Percentiles rank a stretch among this genome's conserved stretches.
Conservation (phyloP, 805 yeast species). For the Clavispora carvajalis region DNA sequence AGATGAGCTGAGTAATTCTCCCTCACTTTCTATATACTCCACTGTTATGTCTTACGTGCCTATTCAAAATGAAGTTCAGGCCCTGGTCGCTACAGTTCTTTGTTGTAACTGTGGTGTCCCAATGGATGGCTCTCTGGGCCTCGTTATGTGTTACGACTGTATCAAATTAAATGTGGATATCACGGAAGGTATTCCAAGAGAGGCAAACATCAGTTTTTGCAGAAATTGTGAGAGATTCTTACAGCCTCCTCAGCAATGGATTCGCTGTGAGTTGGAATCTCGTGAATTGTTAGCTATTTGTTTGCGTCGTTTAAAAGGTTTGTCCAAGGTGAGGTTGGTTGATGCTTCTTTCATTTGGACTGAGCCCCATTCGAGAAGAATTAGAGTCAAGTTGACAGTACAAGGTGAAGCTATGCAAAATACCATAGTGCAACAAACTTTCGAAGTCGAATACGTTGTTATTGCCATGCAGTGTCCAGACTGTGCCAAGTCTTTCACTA, state of each 20-base stretch:
- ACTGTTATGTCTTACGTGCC: slow-evolving; percentile 16
- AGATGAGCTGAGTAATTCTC: slow-evolving; percentile 5
- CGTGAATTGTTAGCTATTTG: slow-evolving; percentile 90
- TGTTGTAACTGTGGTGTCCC: slow-evolving; percentile 99
- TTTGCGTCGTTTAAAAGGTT: slow-evolving; percentile 80
- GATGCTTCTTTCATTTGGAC: slow-evolving; percentile 98
- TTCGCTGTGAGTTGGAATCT: slow-evolving; percentile 83
- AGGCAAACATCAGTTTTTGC: slow-evolving; percentile 88
- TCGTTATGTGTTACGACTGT: slow-evolving; percentile 97
- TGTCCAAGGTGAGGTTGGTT: slow-evolving; percentile 76
- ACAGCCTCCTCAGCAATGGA: slow-evolving; percentile 95
- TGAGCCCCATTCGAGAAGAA: slow-evolving; percentile 96
- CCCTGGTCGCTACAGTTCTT: slow-evolving; percentile 70
- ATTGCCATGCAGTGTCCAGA: slow-evolving; percentile 97
- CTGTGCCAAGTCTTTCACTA: slow-evolving; percentile 95
- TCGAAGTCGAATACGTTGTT: slow-evolving; percentile 91
- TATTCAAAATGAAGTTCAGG: slow-evolving; percentile 10
- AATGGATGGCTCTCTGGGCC: slow-evolving; percentile 89
- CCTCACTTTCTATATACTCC: neutral
- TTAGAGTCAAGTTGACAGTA: slow-evolving; percentile 84
- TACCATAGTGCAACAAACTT: slow-evolving; percentile 88
- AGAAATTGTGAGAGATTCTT: slow-evolving; percentile 94
- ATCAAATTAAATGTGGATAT: slow-evolving; percentile 89
- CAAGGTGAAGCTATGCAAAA: slow-evolving; percentile 95
- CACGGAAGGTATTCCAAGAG: slow-evolving; percentile 88